Evolutionary conservation across 2,329 filamentous ascomycete species (phyloP), one percentile per base, ranked within the genome.

Genomic region (Ramularia endophylla): DNA sequence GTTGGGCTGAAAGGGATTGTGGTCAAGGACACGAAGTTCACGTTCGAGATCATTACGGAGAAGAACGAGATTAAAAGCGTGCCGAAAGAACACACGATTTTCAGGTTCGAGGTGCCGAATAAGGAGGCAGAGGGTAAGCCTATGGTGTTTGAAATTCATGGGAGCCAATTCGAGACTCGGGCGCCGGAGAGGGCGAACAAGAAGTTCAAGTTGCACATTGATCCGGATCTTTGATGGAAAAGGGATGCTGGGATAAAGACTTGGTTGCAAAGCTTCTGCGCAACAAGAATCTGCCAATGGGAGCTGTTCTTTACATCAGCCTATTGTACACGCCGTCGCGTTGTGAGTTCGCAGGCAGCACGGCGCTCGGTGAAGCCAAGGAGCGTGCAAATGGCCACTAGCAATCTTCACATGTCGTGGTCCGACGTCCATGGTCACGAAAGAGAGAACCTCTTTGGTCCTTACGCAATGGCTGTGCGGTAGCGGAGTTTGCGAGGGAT

Each of bases 11-110:
- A 73, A 55, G 92, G 92, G 12, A 90, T 97, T 54, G 85, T 97
- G 46, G 80, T 95, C 29, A 81, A 86, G 61, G 92, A 98, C 67
- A 83, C 85, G 38, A 87, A 84, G 61, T 90, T 85, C 57, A 82
- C 84, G 1, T 86, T 97, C 64, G 85, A 94, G 62, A 68, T 98
- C 47, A 75, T 97, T 28, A 95, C 87, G 2, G 71, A 65, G 56
- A 74, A 72, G 52, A 75, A 89, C 65, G 70, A 74, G 51, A 57
- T 92, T 31, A 94, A 92, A 68, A 71, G 79, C 29, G 73, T 97
- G 42, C 90, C 92, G 3, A 98, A 98, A 61, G 88, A 94, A 60
- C 83, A 88, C 28, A 90, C 88, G 0, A 73, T 90, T 13, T 97
- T 98, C 56, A 76, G 80, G 15, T 79, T 97, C 51, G 73, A 78